phyloP scores from a whole-genome alignment of 176 grass and related monocot genomes.

The Phragmites australis region DNA sequence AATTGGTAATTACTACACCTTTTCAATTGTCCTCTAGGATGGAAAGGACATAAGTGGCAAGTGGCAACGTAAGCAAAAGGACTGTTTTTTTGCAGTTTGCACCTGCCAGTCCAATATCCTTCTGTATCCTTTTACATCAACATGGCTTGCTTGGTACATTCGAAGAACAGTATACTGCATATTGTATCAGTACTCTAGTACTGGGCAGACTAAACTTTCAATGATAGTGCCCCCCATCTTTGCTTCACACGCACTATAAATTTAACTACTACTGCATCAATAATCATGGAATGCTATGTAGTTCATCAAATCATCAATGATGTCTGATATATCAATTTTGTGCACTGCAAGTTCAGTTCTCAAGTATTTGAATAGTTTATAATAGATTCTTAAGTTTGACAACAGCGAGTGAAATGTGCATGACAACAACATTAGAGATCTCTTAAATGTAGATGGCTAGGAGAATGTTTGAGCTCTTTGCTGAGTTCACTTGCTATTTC shows the following conservation, averaged over 20 bases:
- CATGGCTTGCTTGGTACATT: constrained; percentile 1
- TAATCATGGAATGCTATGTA: background rate
- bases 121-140: constrained; percentile 12
- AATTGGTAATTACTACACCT: background rate
- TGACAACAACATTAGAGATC: background rate
- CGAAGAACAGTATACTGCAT: background rate
- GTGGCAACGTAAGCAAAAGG: background rate
- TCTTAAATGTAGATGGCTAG: background rate
- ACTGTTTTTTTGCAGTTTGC: background rate
- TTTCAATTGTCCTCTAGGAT: constrained; percentile 17
- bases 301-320: constrained; percentile 8
- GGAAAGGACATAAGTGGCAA: background rate
- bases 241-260: background rate
- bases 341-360: background rate
- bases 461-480: background rate
- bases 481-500: background rate
- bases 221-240: constrained; percentile 8
- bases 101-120: constrained; percentile 10
- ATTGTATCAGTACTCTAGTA: background rate
- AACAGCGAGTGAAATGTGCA: constrained; percentile 2
- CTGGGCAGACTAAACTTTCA: background rate
- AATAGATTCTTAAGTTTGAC: background rate
- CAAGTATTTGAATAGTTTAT: background rate
- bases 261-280: background rate
- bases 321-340: background rate